Evolutionary conservation across 257 asterid species (phyloP).

Genomic region (Solanum acaule): DNA sequence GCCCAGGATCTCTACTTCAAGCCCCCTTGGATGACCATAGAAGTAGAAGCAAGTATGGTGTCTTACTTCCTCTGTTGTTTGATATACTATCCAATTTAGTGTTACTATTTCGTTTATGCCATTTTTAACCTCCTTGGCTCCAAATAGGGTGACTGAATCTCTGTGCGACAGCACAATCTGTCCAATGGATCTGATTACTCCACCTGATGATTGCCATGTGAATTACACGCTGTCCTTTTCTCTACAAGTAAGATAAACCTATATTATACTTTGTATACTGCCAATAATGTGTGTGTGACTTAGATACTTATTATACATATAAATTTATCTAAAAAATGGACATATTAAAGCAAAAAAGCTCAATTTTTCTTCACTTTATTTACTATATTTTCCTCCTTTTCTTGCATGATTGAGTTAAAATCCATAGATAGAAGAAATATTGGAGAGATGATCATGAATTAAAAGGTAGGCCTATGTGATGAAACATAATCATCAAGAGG

Average conservation of each 20-base stretch:
- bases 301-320: background rate
- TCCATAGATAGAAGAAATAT: background rate
- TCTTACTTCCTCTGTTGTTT: constrained; percentile 1
- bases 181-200: constrained; percentile 80
- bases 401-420: background rate
- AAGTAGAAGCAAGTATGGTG: constrained; percentile 60
- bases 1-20: constrained; percentile 91
- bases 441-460: background rate
- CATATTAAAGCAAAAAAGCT: background rate
- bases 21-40: constrained; percentile 85
- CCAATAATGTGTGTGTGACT: background rate
- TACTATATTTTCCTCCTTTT: background rate
- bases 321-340: background rate
- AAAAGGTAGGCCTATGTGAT: background rate
- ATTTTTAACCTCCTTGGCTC: constrained; percentile 8
- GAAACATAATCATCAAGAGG: background rate
- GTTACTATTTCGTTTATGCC: constrained; percentile 1
- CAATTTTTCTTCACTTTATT: background rate
- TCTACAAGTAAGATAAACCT: constrained; percentile 61
- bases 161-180: constrained; percentile 79
- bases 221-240: constrained; percentile 87
- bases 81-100: background rate
- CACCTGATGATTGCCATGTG: constrained; percentile 98
- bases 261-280: constrained; percentile 1
- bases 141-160: constrained; percentile 67